phyloP scores from a whole-genome alignment of 495 filamentous ascomycete genomes.

The Aspergillus diversus region DNA sequence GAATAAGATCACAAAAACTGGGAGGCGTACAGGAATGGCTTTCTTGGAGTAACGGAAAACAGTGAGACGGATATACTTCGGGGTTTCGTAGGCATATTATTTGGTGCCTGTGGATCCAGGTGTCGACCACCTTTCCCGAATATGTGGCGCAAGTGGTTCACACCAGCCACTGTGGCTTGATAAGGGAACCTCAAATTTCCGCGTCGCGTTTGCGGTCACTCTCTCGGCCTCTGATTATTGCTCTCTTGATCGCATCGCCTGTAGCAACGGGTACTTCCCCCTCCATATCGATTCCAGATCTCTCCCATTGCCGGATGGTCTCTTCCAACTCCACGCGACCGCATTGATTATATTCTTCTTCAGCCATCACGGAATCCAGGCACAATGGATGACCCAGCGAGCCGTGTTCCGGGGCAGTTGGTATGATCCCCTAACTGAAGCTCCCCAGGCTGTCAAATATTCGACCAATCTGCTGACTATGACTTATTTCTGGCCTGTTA shows the following conservation, averaged over 20 bases:
- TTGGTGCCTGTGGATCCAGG: background rate
- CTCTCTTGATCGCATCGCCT: constrained; percentile 23
- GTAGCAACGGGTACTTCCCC: constrained; percentile 8
- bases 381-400: constrained; percentile 67
- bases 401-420: constrained; percentile 63
- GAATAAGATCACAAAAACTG: too few species aligned
- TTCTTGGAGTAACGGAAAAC: too few species aligned
- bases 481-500: constrained; percentile 29
- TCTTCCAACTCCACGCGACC: constrained; percentile 18
- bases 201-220: constrained; percentile 40
- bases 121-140: background rate
- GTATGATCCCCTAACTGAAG: constrained; percentile 37
- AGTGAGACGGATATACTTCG: too few species aligned
- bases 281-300: constrained; percentile 19
- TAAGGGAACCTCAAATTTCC: constrained; percentile 38
- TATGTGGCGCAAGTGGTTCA: background rate
- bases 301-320: constrained; percentile 14
- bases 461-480: constrained; percentile 10
- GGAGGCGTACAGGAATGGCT: too few species aligned
- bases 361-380: constrained; percentile 22
- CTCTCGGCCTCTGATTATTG: constrained; percentile 11
- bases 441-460: constrained; percentile 16
- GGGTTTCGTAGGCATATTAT: too few species aligned
- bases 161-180: constrained; percentile 19
- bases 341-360: constrained; percentile 16